phyloP scores from a whole-genome alignment of 2,329 filamentous ascomycete species.

The Onygenales sp. region DNA sequence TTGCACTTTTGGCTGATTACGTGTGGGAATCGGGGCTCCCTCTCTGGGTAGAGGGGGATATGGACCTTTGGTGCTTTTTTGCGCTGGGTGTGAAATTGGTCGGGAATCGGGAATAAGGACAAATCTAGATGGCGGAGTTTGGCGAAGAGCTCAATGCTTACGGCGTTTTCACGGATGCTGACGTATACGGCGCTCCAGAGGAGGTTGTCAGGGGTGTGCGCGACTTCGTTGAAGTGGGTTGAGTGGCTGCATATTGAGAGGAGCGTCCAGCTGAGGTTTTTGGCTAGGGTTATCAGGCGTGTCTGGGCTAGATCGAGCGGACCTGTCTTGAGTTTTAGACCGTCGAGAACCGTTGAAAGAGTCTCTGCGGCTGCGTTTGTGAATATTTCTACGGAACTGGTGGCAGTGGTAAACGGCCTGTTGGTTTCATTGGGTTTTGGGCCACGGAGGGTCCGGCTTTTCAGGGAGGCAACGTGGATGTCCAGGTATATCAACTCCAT shows the following conservation, averaged over 20 bases:
- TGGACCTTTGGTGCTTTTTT: not conserved
- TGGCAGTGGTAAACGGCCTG: not conserved
- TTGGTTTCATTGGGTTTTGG: not conserved
- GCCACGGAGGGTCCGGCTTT: not conserved
- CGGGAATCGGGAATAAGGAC: not conserved
- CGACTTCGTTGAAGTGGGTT: not conserved
- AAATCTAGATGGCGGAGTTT: not conserved
- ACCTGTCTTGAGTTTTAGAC: not conserved
- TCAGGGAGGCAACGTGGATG: not conserved
- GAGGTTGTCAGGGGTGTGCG: not conserved
- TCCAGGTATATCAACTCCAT: not conserved
- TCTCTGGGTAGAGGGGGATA: not conserved
- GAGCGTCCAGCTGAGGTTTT: not conserved
- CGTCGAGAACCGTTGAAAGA: not conserved
- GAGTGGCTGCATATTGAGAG: constrained; percentile 1
- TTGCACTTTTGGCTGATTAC: not conserved
- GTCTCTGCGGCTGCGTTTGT: not conserved
- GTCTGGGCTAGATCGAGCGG: not conserved
- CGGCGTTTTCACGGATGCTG: not conserved
- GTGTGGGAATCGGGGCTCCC: not conserved
- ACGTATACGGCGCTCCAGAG: not conserved
- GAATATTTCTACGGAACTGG: not conserved
- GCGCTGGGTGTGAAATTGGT: not conserved
- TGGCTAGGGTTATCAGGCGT: not conserved
- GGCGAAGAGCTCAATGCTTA: constrained; percentile 4